Conservation (phyloP, 2,329 filamentous ascomycete species). For the Fusarium sp. region DNA sequence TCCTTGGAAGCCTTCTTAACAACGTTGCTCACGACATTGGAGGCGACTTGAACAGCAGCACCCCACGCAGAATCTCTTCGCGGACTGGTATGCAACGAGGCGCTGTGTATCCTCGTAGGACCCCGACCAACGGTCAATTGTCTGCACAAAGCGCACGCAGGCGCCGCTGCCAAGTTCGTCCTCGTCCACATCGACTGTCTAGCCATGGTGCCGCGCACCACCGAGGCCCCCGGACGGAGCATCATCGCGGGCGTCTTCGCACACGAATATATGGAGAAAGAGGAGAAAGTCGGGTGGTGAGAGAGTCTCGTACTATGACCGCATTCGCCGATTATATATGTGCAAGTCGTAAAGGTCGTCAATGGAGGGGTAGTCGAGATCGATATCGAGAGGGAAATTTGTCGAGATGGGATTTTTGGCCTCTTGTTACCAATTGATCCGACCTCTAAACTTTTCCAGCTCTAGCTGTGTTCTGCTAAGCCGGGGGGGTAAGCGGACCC, state of each 20-base stretch:
- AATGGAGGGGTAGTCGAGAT: slow-evolving; percentile 21
- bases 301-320: slow-evolving; percentile 15
- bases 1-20: slow-evolving; percentile 72
- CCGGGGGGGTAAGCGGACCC: slow-evolving; percentile 36
- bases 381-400: slow-evolving; percentile 38
- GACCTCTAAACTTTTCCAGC: slow-evolving; percentile 49
- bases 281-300: slow-evolving; percentile 8
- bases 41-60: slow-evolving; percentile 77
- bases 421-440: slow-evolving; percentile 37
- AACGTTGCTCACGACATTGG: slow-evolving; percentile 78
- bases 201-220: slow-evolving; percentile 58
- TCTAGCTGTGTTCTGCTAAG: slow-evolving; percentile 42
- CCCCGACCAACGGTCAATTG: slow-evolving; percentile 50
- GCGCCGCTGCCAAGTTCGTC: slow-evolving; percentile 28
- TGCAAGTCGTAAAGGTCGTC: slow-evolving; percentile 2
- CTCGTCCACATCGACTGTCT: slow-evolving; percentile 45
- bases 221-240: slow-evolving; percentile 66
- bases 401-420: slow-evolving; percentile 40
- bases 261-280: slow-evolving; percentile 14
- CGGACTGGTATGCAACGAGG: slow-evolving; percentile 59
- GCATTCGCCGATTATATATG: slow-evolving; percentile 26
- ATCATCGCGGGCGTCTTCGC: slow-evolving; percentile 58
- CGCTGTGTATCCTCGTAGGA: slow-evolving; percentile 51
- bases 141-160: slow-evolving; percentile 51
- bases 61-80: slow-evolving; percentile 75